Conservation (phyloP, 371 early-diverging fungal genomes). For the Actinomortierella ambigua region DNA sequence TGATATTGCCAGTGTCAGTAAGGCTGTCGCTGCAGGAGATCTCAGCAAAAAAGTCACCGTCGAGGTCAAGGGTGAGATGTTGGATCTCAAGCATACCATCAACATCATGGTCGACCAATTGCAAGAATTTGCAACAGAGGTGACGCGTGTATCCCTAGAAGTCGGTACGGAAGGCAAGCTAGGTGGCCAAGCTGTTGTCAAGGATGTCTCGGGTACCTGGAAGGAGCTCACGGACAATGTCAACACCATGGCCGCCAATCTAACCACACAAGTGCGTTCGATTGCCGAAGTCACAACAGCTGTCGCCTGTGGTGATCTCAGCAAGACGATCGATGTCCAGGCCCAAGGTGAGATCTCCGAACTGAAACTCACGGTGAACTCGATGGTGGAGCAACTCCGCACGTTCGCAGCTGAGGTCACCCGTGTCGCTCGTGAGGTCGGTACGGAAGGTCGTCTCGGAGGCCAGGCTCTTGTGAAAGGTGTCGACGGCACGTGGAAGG, state of each 20-base stretch:
- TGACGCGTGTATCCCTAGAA: conserved; percentile 53
- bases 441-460: conserved; percentile 56
- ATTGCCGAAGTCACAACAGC: conserved; percentile 61
- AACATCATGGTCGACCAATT: conserved; percentile 71
- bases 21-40: conserved; percentile 74
- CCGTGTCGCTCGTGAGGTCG: conserved; percentile 59
- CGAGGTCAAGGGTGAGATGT: conserved; percentile 66
- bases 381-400: conserved; percentile 57
- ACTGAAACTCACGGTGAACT: conserved; percentile 52
- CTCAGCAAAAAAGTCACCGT: conserved; percentile 67
- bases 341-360: conserved; percentile 50
- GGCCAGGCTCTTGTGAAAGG: conserved; percentile 55
- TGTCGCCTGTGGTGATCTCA: conserved; percentile 55
- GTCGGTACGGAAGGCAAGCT: conserved; percentile 56
- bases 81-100: conserved; percentile 69
- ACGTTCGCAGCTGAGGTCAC: conserved; percentile 68
- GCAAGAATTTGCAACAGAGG: conserved; percentile 53
- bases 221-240: conserved; percentile 61
- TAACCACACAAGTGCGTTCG: conserved; percentile 62
- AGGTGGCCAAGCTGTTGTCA: conserved; percentile 56
- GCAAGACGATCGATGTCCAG: conserved; percentile 54
- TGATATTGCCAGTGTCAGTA: conserved; percentile 68
- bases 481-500: conserved; percentile 65
- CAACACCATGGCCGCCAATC: conserved; percentile 58
- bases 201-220: conserved; percentile 58